Evolutionary conservation across 2,329 filamentous ascomycete species (phyloP), one percentile per base, ranked within the genome.

Genomic region (Fusarium albosuccineum): DNA sequence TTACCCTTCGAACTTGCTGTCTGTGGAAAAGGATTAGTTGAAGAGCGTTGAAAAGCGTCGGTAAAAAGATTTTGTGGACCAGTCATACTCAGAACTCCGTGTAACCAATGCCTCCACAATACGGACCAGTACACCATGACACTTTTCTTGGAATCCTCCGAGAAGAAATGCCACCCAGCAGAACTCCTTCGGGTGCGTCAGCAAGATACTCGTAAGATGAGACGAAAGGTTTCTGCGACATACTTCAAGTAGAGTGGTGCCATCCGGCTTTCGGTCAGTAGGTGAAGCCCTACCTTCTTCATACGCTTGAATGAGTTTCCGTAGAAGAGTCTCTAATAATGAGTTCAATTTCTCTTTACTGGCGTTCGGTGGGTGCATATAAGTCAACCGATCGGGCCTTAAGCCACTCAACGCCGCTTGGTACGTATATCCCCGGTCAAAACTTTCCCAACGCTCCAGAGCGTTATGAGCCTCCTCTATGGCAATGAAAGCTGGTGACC

Each of bases 401-500:
- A 22, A 22, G 17, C 17, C 17, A 22, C 17, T 4, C 17, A 22
- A 4, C 17, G 17, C 17, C 17, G 3, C 17, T 22, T 33, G 3
- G 10, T 17, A 50, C n/a, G 33, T 37, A 9, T 17, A 8, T 16
- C 27, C 3, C 10, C n/a, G 4, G 17, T 22, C 17, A 22, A 22
- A 22, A 22, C 4, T 22, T 22, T 3, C 17, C 17, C 17, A 22
- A 3, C 17, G 2, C 17, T 34, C 5, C 5, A 48, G 1, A 16
- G 22, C n/a, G 5, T 11, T 3, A 4, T 11, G 3, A 13, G 52
- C 52, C 13, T 56, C 11, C 2, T 3, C 0, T 5, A 56, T 2
- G 11, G 53, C 53, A 26, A 41, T 26, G 6, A 57, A 57, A 11
- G 44, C 34, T 4, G 44, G 53, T 1, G 53, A 57, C 3, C 34